These are phyloP conservation scores for Myriosclerotinia duriaeana DNA, from an alignment of 2,329 filamentous ascomycete species.

Conservation along the genomic window DNA sequence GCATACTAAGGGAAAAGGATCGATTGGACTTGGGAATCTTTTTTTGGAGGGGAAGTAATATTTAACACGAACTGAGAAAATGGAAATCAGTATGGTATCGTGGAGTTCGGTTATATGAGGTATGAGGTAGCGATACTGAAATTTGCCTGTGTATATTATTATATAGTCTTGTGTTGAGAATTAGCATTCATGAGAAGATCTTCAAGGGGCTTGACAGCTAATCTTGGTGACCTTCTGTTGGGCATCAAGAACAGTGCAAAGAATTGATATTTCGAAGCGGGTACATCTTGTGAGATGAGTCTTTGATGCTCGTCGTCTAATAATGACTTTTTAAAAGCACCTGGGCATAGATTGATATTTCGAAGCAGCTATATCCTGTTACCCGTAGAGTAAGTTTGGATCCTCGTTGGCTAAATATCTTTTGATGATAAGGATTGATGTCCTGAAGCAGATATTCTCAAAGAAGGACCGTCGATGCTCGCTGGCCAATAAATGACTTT, in stretches of 20 bases:
- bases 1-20: neutral
- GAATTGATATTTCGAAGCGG: neutral
- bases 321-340: too few relatives aligned
- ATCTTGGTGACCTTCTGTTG: neutral
- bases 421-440: too few relatives aligned
- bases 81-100: neutral
- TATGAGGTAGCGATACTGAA: conserved; percentile 12
- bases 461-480: too few relatives aligned
- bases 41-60: neutral
- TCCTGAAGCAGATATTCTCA: too few relatives aligned
- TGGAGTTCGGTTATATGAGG: conserved; percentile 3
- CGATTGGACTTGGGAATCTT: neutral
- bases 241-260: neutral
- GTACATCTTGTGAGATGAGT: too few relatives aligned
- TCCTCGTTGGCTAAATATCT: too few relatives aligned
- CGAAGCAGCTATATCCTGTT: neutral
- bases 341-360: neutral
- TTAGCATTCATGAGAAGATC: neutral
- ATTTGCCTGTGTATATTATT: conserved; percentile 21
- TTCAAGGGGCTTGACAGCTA: neutral
- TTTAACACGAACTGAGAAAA: neutral
- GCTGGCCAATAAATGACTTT: too few relatives aligned
- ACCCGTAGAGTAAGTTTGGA: too few relatives aligned
- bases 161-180: conserved; percentile 14
- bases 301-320: too few relatives aligned